Evolutionary conservation across 1,284 basidiomycete genomes (phyloP), one percentile per base, ranked within the genome.

Genomic region (Naganishia albida): DNA sequence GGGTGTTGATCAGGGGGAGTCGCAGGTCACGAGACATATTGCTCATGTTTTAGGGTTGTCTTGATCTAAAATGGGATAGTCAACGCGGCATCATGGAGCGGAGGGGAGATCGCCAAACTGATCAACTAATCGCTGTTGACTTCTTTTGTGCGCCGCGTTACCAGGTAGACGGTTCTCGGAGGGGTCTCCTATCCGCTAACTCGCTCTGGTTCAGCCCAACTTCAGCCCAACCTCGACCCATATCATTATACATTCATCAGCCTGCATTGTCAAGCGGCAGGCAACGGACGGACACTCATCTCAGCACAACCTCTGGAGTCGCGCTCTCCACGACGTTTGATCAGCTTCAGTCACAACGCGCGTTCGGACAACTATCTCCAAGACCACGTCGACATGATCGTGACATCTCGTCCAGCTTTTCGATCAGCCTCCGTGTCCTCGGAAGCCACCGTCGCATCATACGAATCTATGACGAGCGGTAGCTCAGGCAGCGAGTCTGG

Each of bases 401-500:
- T 60, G 10, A 60, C 57, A 6, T 60, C 57, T 25, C 46, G 57
- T 12, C 57, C 57, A 15, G 57, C 57, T 10, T 60, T 60, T 23
- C 57, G 57, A 15, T 60, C 57, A 20, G 46, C 57, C 16, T 60
- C 57, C 34, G 48, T 60, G 20, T 60, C 57, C 15, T 60, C 57
- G 8, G 57, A 60, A 20, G 57, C 48, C 13, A 60, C 57, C 16
- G 49, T 46, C 20, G 57, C 57, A 7, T 60, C 57, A 16, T 60
- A 60, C 57, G 57, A 60, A 23, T 60, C 57, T 2, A 60, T 60
- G 57, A 60, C 48, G 34, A 49, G 26, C 46, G 44, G 26, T n/a
- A 60, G 38, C 2, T 59, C 56, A 3, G 56, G 46, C 57, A 60
- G 57, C 34, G 57, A 49, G 20, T 49, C 46, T 15, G 20, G 46